Conservation (phyloP, 192 early-diverging fungal genomes). For the Coemansia sp. region DNA sequence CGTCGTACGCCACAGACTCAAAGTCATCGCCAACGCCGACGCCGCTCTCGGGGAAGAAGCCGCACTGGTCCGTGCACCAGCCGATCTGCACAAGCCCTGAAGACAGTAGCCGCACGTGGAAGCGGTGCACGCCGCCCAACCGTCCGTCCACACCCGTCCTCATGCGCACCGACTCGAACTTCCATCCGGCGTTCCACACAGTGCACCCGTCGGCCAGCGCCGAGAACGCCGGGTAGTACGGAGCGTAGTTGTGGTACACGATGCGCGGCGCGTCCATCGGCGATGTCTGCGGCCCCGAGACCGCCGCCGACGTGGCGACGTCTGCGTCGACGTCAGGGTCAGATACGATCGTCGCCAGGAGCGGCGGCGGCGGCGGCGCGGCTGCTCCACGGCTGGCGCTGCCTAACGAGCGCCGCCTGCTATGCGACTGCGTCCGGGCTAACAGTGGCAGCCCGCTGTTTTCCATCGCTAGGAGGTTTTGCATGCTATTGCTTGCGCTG, state of each 20-base stretch:
- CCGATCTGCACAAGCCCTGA: conserved; percentile 47
- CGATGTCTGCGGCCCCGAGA: conserved; percentile 7
- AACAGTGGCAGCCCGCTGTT: conserved; percentile 6
- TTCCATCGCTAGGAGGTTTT: not conserved
- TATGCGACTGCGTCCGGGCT: conserved; percentile 2
- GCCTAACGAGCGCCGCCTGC: conserved; percentile 7
- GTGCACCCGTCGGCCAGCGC: conserved; percentile 38
- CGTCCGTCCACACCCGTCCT: conserved; percentile 36
- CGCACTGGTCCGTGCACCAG: conserved; percentile 49
- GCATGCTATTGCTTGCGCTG: not conserved
- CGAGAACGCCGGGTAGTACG: conserved; percentile 32
- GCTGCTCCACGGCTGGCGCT: conserved; percentile 8
- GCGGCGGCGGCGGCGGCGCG: conserved; percentile 16
- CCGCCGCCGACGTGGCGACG: conserved; percentile 1
- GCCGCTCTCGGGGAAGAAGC: conserved; percentile 49
- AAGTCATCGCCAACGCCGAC: conserved; percentile 53
- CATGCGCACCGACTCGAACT: conserved; percentile 45
- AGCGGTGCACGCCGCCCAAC: conserved; percentile 45
- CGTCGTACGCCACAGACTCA: conserved; percentile 49
- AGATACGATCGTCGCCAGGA: conserved; percentile 18
- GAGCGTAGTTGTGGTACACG: conserved; percentile 25
- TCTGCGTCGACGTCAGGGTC: conserved; percentile 14
- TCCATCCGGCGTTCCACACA: conserved; percentile 49
- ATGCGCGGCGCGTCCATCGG: conserved; percentile 5
- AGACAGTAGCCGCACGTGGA: conserved; percentile 41